phyloP scores from a whole-genome alignment of 768 basidiomycete species.

The Pleurotus giganteus region DNA sequence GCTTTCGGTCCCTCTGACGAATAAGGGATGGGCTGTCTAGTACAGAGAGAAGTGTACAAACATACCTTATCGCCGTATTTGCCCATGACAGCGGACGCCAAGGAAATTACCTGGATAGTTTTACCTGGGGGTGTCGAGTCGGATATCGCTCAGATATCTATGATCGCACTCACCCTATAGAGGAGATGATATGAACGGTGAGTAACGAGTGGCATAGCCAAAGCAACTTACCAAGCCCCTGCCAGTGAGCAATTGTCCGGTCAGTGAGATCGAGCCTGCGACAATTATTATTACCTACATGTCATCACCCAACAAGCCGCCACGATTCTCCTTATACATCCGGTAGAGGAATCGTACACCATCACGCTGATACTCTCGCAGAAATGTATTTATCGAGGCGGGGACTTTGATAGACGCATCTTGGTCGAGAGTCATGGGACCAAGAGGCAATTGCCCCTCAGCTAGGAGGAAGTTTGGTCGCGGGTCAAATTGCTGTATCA shows the following conservation, averaged over 20 bases:
- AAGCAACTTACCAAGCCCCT: conserved; percentile 16
- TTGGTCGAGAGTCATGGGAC: conserved; percentile 51
- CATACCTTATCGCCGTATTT: conserved; percentile 56
- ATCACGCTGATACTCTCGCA: conserved; percentile 90
- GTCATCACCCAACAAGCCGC: conserved; percentile 91
- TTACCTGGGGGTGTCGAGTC: conserved; percentile 53
- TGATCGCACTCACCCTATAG: not conserved
- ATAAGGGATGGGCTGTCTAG: not conserved
- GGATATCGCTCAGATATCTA: no score
- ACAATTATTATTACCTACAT: conserved; percentile 71
- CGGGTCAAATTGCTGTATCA: conserved; percentile 35
- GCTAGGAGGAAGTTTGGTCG: conserved; percentile 55
- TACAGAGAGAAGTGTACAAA: not conserved
- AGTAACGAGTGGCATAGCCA: conserved; percentile 21
- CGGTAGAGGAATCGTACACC: conserved; percentile 82
- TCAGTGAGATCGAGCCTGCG: not conserved
- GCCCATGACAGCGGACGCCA: conserved; percentile 89
- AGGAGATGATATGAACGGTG: not conserved
- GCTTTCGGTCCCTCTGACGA: conserved; percentile 49
- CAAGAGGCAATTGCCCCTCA: conserved; percentile 37
- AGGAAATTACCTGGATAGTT: conserved; percentile 91
- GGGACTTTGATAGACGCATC: conserved; percentile 50
- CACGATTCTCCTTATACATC: conserved; percentile 62
- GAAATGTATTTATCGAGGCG: conserved; percentile 73
- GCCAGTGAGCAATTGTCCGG: not conserved